Conservation (phyloP, 352 stramenopile species). For the Phytophthora multivora region DNA sequence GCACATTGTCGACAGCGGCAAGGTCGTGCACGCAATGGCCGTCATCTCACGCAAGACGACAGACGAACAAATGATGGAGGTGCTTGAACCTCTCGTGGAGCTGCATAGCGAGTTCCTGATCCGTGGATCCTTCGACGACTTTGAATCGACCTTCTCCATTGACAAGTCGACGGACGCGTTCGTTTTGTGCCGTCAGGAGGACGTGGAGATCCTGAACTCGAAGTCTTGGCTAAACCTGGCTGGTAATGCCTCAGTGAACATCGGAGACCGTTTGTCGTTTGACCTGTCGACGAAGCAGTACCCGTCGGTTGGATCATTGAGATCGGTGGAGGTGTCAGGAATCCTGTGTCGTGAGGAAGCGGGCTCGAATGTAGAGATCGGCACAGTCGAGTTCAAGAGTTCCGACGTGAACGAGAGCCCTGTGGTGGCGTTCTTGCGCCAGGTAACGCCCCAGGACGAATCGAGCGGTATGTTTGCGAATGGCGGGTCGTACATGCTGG, state of each 20-base stretch:
- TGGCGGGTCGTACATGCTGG: conserved; percentile 72
- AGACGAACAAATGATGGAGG: conserved; percentile 53
- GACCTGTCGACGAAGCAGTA: conserved; percentile 59
- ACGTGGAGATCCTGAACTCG: conserved; percentile 63
- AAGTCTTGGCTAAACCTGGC: conserved; percentile 68
- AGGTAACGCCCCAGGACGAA: conserved; percentile 37
- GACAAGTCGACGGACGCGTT: conserved; percentile 51
- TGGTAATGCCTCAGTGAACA: conserved; percentile 23
- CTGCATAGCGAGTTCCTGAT: conserved; percentile 88
- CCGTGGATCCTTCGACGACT: conserved; percentile 78
- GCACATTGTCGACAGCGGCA: conserved; percentile 79
- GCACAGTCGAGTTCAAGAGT: conserved; percentile 40
- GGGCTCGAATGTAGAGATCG: conserved; percentile 42
- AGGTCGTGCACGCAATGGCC: conserved; percentile 75
- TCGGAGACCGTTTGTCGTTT: conserved; percentile 63
- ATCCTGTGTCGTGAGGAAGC: conserved; percentile 45
- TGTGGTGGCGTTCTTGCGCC: conserved; percentile 46
- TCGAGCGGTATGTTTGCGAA: conserved; percentile 41
- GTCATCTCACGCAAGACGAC: conserved; percentile 70
- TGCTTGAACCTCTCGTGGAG: conserved; percentile 71
- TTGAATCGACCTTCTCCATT: conserved; percentile 73
- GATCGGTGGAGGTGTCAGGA: conserved; percentile 55
- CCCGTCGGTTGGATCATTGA: conserved; percentile 43
- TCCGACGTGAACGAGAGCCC: conserved; percentile 52
- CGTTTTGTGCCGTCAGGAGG: conserved; percentile 39